Evolutionary conservation across 2,329 filamentous ascomycete genomes (phyloP), one percentile per base, ranked within the genome.

Genomic region (Neonectria ditissima): DNA sequence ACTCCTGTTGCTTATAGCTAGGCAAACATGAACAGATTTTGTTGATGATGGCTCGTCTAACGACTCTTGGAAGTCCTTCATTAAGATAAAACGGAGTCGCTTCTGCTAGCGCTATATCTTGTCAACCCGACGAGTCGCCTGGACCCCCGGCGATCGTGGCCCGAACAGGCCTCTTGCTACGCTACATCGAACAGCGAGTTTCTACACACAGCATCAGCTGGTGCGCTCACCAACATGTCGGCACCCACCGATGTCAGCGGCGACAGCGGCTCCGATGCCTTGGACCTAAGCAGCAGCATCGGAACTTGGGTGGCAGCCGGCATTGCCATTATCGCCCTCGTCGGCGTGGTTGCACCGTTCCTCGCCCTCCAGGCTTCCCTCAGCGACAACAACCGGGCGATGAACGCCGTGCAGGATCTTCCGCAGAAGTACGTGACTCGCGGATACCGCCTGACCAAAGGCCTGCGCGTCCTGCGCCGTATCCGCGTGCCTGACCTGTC

Each of bases 271-370:
- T n/a, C 22, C 13, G 30, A 55, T 45, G 13, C 26, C 26, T 20
- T 59, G 8, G 53, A 59, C 1, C 22, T 55, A 10, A 26, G 45
- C 45, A 60, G 58, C 53, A 65, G 45, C 43, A 60, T 65, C 28
- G 62, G 43, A n/a, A 62, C 62, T 13, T 62, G 62, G 62, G 37
- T 65, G 26, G 53, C 56, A n/a, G 57, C 57, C 20, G 44, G 28
- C 32, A 50, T 61, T 11, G 62, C 53, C 18, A 60, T 61, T 3
- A 43, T 61, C 37, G 62, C 62, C 3, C 57, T 65, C 18, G 41
- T 65, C 30, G 53, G 62, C 20, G 34, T 61, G 2, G 32, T 65
- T 13, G 62, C 56, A 3, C 62, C 62, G 9, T 57, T 54, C 9
- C 47, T 61, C 28, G 57, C 56, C n/a, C 39, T 64, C 16, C 56